Conservation (phyloP, 768 basidiomycete genomes). For the Russula sp. region DNA sequence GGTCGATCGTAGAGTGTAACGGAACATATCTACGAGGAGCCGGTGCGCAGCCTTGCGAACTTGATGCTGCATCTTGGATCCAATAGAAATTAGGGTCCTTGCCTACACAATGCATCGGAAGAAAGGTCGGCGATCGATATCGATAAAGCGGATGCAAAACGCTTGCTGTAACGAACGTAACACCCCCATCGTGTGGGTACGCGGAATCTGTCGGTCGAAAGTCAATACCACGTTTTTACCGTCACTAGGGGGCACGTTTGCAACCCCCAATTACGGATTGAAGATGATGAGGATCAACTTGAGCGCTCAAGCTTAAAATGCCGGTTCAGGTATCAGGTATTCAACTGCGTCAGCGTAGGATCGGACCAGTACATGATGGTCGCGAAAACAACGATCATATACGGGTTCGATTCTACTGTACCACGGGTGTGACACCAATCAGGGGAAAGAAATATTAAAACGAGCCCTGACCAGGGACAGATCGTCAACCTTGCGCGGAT, state of each 20-base stretch:
- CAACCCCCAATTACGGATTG: slow-evolving; percentile 60
- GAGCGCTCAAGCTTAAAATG: slow-evolving; percentile 46
- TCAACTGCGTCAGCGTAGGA: slow-evolving; percentile 48
- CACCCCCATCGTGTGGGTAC: slow-evolving; percentile 46
- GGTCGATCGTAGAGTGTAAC: slow-evolving; percentile 48
- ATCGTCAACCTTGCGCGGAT: slow-evolving; percentile 18
- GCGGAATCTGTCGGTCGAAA: slow-evolving; percentile 39
- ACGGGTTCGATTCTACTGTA: slow-evolving; percentile 28
- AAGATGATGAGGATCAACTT: slow-evolving; percentile 48
- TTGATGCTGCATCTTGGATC: slow-evolving; percentile 51
- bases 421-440: background rate
- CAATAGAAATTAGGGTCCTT: slow-evolving; percentile 62
- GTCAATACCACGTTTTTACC: background rate
- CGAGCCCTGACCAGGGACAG: background rate
- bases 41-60: slow-evolving; percentile 44
- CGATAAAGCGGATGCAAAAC: slow-evolving; percentile 58
- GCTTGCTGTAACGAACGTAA: slow-evolving; percentile 56
- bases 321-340: slow-evolving; percentile 49
- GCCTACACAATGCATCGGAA: slow-evolving; percentile 64
- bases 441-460: background rate
- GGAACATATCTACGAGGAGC: slow-evolving; percentile 41
- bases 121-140: slow-evolving; percentile 62
- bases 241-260: background rate
- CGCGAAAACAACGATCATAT: slow-evolving; percentile 12
- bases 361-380: too few relatives aligned